Conservation (phyloP, 2,329 filamentous ascomycete species). For the Calonectria henricotiae region DNA sequence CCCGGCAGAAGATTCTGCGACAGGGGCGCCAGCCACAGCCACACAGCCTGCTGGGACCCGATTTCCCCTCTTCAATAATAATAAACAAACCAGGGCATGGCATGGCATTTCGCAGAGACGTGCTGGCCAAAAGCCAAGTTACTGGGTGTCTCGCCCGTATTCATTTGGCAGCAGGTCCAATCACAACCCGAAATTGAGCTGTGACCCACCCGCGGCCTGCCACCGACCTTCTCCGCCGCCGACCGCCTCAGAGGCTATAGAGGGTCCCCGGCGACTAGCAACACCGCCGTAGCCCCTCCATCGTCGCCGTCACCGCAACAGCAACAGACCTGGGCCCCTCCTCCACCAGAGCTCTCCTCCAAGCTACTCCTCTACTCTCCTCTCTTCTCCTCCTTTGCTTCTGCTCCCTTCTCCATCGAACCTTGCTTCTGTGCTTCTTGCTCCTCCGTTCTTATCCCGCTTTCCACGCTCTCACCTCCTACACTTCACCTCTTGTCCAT, state of each 20-base stretch:
- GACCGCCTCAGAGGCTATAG: constrained; percentile 31
- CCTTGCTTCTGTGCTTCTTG: constrained; percentile 2
- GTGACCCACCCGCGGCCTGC: constrained; percentile 27
- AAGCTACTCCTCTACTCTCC: constrained; percentile 49
- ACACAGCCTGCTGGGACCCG: constrained; percentile 11
- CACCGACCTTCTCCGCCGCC: constrained; percentile 23
- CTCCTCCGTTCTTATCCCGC: constrained; percentile 13
- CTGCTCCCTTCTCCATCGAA: constrained; percentile 27
- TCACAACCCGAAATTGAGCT: constrained; percentile 26
- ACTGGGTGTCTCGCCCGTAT: constrained; percentile 30
- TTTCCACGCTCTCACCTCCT: constrained; percentile 25
- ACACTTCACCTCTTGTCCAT: constrained; percentile 23
- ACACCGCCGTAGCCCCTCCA: constrained; percentile 55
- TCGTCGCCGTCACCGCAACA: constrained; percentile 54
- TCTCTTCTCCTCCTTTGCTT: constrained; percentile 35
- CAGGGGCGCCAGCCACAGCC: constrained; percentile 19
- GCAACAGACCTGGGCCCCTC: constrained; percentile 44
- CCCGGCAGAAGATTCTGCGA: not conserved
- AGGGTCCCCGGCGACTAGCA: constrained; percentile 35
- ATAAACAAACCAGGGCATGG: constrained; percentile 35
- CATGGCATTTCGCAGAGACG: constrained; percentile 24
- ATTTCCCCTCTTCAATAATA: constrained; percentile 16
- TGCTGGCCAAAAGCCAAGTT: constrained; percentile 19
- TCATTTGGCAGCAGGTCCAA: constrained; percentile 26
- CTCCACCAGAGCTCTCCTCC: constrained; percentile 40